These are phyloP conservation scores for Butyriboletus appendiculatus DNA, from an alignment of 1,284 basidiomycete species.

Conservation along the genomic window DNA sequence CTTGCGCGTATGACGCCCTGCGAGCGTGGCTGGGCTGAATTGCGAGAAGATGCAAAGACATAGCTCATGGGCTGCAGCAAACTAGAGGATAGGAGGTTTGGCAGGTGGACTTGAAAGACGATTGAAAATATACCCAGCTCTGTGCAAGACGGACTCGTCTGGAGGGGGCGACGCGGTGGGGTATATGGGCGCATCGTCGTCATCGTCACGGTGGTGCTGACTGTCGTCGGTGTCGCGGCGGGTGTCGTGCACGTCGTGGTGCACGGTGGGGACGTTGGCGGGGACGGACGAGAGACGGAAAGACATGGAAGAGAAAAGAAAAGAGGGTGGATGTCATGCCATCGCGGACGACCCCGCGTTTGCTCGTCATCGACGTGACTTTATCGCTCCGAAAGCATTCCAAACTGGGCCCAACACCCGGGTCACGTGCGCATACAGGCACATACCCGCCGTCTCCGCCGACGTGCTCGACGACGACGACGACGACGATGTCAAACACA, in stretches of 20 bases:
- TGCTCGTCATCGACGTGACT: not conserved
- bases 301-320: conserved; percentile 14
- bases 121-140: conserved; percentile 48
- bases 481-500: conserved; percentile 66
- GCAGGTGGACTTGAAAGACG: conserved; percentile 3
- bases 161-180: conserved; percentile 25
- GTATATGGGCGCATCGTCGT: conserved; percentile 22
- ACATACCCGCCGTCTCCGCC: conserved; percentile 7
- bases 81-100: conserved; percentile 15
- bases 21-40: conserved; percentile 44
- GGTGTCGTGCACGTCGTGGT: not conserved
- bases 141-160: conserved; percentile 46
- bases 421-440: conserved; percentile 19
- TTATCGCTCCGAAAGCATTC: conserved; percentile 7
- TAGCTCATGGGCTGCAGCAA: conserved; percentile 39
- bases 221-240: not conserved
- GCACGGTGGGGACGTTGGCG: not conserved
- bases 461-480: conserved; percentile 18
- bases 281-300: not conserved
- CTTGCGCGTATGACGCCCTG: conserved; percentile 63
- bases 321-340: not conserved
- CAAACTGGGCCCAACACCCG: not conserved
- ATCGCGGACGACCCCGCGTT: not conserved
- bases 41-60: conserved; percentile 32
- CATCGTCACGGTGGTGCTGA: not conserved